Conservation (phyloP, 1,284 basidiomycete genomes). For the Ustilago bromivora region DNA sequence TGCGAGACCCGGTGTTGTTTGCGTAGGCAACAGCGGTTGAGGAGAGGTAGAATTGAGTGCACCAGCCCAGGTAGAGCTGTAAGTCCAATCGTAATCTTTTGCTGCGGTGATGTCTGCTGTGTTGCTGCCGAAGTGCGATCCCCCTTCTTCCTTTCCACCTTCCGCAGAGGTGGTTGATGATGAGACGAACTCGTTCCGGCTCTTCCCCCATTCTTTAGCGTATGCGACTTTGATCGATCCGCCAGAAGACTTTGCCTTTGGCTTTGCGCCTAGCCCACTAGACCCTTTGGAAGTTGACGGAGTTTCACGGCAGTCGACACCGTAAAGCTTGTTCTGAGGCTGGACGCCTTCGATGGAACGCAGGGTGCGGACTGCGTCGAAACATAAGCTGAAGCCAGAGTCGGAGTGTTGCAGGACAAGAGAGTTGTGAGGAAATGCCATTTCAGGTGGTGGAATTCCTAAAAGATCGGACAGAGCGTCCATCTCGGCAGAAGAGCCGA, state of each 20-base stretch:
- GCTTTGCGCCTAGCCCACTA: conserved; percentile 36
- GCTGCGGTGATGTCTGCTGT: conserved; percentile 54
- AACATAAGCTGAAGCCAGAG: conserved; percentile 78
- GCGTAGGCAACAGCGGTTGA: conserved; percentile 16
- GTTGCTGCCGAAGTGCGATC: conserved; percentile 49
- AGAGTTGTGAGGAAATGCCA: conserved; percentile 92
- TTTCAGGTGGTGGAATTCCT: conserved; percentile 89
- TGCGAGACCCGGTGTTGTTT: neutral
- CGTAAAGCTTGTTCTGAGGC: conserved; percentile 76
- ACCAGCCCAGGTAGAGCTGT: conserved; percentile 88
- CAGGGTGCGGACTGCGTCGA: conserved; percentile 80
- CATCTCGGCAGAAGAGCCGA: conserved; percentile 70
- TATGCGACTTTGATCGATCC: conserved; percentile 88
- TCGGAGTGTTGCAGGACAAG: conserved; percentile 75
- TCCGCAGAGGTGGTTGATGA: neutral
- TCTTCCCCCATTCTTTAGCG: conserved; percentile 91
- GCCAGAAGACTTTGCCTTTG: conserved; percentile 32
- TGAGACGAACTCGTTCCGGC: conserved; percentile 74
- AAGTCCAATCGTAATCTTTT: conserved; percentile 91
- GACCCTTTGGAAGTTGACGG: conserved; percentile 6
- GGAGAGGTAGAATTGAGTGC: conserved; percentile 68
- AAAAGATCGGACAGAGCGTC: conserved; percentile 77
- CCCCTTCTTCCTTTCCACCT: neutral
- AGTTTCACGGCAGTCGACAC: conserved; percentile 68
- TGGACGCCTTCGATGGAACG: conserved; percentile 76